A percentile compares a stretch with the other conserved stretches of the same genome.
Conservation (phyloP, 768 basidiomycete species). For the Mycena vitilis region DNA sequence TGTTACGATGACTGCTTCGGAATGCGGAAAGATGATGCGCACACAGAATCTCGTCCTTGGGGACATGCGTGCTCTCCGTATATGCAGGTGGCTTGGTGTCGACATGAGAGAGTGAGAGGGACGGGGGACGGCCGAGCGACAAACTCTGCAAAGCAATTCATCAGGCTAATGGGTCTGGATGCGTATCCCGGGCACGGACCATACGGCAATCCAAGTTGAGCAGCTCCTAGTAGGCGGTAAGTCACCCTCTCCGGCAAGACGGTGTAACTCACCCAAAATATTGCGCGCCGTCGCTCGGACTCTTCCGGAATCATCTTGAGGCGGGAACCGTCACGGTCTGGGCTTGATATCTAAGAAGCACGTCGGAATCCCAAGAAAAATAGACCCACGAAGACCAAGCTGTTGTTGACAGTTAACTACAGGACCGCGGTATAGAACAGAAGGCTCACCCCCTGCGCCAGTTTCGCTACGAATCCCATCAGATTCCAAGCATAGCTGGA, state of each 20-base stretch:
- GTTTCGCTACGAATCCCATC: slow-evolving; percentile 79
- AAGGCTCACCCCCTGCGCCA: slow-evolving; percentile 74
- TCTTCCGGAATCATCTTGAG: slow-evolving; percentile 78
- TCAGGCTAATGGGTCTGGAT: background rate
- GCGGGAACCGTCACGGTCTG: slow-evolving; percentile 77
- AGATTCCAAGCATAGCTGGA: slow-evolving; percentile 76
- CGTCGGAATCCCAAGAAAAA: slow-evolving; percentile 28
- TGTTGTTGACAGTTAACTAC: slow-evolving; percentile 14
- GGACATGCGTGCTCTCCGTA: slow-evolving; percentile 47
- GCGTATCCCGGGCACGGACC: slow-evolving; percentile 44
- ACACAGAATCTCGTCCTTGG: slow-evolving; percentile 65
- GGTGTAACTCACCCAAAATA: slow-evolving; percentile 64
- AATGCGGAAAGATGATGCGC: slow-evolving; percentile 38
- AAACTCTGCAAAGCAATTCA: slow-evolving; percentile 59
- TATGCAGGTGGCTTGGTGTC: slow-evolving; percentile 65
- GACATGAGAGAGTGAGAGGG: slow-evolving; percentile 72
- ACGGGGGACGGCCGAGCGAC: slow-evolving; percentile 78
- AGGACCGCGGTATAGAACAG: slow-evolving; percentile 13
- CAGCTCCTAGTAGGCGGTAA: slow-evolving; percentile 55
- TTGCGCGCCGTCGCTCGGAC: slow-evolving; percentile 72
- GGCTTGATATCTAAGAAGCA: slow-evolving; percentile 8
- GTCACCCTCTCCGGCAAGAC: background rate
- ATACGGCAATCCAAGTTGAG: slow-evolving; percentile 79
- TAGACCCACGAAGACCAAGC: slow-evolving; percentile 31
- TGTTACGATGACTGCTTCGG: background rate